phyloP scores from a whole-genome alignment of 495 filamentous ascomycete genomes.

The Rhypophila decipiens region DNA sequence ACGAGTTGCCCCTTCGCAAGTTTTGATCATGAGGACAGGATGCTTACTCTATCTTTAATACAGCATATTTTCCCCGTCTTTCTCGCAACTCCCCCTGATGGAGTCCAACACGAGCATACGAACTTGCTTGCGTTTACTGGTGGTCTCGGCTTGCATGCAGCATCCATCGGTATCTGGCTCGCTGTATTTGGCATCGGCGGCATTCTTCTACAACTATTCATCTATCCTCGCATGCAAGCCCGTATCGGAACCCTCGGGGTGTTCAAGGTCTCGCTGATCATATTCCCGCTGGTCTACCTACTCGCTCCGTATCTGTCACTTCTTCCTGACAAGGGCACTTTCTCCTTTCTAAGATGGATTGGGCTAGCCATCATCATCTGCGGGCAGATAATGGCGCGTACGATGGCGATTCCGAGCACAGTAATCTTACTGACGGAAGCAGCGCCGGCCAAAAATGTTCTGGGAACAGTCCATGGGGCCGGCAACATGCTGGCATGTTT shows the following conservation, averaged over 20 bases:
- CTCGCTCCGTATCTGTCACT: slow-evolving; percentile 62
- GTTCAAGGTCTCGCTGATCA: slow-evolving; percentile 51
- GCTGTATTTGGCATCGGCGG: slow-evolving; percentile 64
- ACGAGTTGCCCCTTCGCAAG: background rate
- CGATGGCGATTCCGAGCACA: slow-evolving; percentile 62
- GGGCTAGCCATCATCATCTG: slow-evolving; percentile 57
- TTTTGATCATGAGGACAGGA: background rate
- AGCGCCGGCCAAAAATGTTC: slow-evolving; percentile 52
- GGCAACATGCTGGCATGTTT: slow-evolving; percentile 57
- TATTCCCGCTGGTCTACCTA: slow-evolving; percentile 62
- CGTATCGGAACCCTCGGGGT: slow-evolving; percentile 56
- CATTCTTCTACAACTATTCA: slow-evolving; percentile 60
- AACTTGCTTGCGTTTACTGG: slow-evolving; percentile 62
- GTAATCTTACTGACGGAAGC: slow-evolving; percentile 66
- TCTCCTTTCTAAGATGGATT: slow-evolving; percentile 44
- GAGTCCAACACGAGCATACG: slow-evolving; percentile 13
- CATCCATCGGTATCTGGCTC: slow-evolving; percentile 62
- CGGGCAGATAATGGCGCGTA: slow-evolving; percentile 64
- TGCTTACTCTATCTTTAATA: background rate
- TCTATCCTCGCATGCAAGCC: slow-evolving; percentile 58
- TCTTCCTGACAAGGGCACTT: slow-evolving; percentile 3
- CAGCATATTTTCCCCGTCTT: slow-evolving; percentile 59
- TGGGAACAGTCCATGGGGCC: slow-evolving; percentile 66
- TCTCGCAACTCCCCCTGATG: slow-evolving; percentile 50
- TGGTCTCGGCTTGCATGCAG: slow-evolving; percentile 63